Conservation (phyloP, 495 filamentous ascomycete species). For the Aspergillus haitiensis region DNA sequence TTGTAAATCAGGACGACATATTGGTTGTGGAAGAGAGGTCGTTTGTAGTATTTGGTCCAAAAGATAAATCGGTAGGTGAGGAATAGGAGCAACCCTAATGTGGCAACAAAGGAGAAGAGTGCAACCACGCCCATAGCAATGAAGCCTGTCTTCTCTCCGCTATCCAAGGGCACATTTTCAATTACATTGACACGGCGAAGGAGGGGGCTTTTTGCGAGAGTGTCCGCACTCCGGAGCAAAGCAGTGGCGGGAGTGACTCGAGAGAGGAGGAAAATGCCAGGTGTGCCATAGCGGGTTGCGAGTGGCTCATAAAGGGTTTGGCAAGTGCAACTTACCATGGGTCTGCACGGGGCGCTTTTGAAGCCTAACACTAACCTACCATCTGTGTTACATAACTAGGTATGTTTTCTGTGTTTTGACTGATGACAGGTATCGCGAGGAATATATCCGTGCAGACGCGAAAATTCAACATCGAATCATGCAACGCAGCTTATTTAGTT, state of each 20-base stretch:
- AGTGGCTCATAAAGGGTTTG: too few species aligned
- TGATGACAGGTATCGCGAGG: too few species aligned
- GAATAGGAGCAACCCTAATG: slow-evolving; percentile 51
- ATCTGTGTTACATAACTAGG: too few species aligned
- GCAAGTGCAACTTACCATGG: too few species aligned
- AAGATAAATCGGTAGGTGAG: slow-evolving; percentile 57
- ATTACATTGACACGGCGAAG: background rate
- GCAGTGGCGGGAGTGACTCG: background rate
- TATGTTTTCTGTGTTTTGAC: too few species aligned
- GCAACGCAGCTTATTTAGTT: too few species aligned
- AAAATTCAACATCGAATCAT: too few species aligned
- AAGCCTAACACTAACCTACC: too few species aligned
- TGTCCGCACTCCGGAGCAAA: background rate
- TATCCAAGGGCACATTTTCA: slow-evolving; percentile 7
- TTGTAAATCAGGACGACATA: slow-evolving; percentile 74
- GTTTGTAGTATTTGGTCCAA: slow-evolving; percentile 53
- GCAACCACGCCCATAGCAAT: slow-evolving; percentile 57
- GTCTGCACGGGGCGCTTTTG: too few species aligned
- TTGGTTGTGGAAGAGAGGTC: slow-evolving; percentile 56
- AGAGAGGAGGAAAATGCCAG: too few species aligned
- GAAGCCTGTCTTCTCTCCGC: slow-evolving; percentile 43
- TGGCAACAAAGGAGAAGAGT: slow-evolving; percentile 57
- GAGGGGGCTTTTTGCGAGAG: background rate
- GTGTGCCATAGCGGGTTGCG: too few species aligned
- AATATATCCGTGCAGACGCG: too few species aligned